Evolutionary conservation across 164 flowering plant species (phyloP).

Genomic region (Magnolia officinalis): DNA sequence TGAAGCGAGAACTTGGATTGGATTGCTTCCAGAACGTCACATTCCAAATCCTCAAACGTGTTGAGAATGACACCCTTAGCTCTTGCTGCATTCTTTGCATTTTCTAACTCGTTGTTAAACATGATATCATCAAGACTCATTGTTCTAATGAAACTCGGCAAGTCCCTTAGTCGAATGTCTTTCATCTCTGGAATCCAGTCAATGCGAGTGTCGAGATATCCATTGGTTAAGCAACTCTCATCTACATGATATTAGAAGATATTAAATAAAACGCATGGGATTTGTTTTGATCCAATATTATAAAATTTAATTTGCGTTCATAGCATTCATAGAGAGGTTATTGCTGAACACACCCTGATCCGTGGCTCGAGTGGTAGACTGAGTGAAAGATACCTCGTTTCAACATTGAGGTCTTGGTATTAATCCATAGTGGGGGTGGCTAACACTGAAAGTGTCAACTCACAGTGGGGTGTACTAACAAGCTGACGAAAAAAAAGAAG

Average conservation of each 20-base stretch:
- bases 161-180: constrained; percentile 31
- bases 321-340: too few species aligned
- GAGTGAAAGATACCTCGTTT: too few species aligned
- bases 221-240: constrained; percentile 30
- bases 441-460: too few species aligned
- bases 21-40: constrained; percentile 27
- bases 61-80: constrained; percentile 26
- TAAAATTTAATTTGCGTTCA: too few species aligned
- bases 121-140: constrained; percentile 29
- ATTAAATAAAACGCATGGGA: too few species aligned
- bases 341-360: too few species aligned
- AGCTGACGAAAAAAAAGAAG: too few species aligned
- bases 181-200: constrained; percentile 43
- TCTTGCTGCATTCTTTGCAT: constrained; percentile 8
- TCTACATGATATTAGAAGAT: constrained; percentile 16
- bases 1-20: constrained; percentile 19
- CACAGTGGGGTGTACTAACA: too few species aligned
- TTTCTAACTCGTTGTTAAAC: constrained; percentile 14
- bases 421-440: too few species aligned
- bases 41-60: constrained; percentile 42
- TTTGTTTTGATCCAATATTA: too few species aligned
- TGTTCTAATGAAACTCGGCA: constrained; percentile 30
- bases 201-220: constrained; percentile 33
- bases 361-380: too few species aligned
- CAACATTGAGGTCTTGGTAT: too few species aligned